Evolutionary conservation across 805 yeast species (phyloP).

Genomic region (Starmerella roubikii): DNA sequence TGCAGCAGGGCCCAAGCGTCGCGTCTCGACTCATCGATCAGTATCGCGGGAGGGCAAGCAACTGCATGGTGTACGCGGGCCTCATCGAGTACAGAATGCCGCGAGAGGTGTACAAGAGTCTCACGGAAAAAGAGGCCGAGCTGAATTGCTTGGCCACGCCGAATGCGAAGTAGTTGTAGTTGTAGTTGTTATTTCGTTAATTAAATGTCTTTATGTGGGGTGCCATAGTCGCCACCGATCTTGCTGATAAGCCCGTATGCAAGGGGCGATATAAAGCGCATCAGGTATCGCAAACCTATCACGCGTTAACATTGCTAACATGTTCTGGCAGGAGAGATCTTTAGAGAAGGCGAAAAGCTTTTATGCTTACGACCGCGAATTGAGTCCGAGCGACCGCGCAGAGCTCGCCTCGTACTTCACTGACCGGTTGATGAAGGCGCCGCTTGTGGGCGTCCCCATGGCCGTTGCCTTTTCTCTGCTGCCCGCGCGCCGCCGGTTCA

Average conservation of each 20-base stretch:
- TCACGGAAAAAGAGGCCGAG: conserved; percentile 20
- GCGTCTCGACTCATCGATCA: conserved; percentile 18
- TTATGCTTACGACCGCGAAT: conserved; percentile 14
- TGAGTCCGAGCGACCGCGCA: conserved; percentile 13
- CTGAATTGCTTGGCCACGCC: conserved; percentile 1
- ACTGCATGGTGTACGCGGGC: conserved; percentile 90
- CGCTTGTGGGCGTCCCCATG: conserved; percentile 18
- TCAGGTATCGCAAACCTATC: too few species aligned
- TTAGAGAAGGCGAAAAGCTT: conserved; percentile 14
- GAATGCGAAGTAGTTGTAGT: too few species aligned
- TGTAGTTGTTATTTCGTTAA: too few species aligned
- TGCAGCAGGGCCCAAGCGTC: conserved; percentile 11
- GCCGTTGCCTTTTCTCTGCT: conserved; percentile 10
- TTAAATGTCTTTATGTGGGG: too few species aligned
- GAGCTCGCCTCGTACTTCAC: conserved; percentile 13
- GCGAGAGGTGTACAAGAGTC: conserved; percentile 25
- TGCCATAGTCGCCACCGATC: too few species aligned
- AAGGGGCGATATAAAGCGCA: too few species aligned
- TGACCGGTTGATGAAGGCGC: conserved; percentile 10
- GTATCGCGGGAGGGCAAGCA: conserved; percentile 38
- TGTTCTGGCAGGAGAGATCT: too few species aligned
- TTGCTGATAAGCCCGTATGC: too few species aligned
- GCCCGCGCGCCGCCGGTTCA: conserved; percentile 14
- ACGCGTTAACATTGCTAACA: too few species aligned
- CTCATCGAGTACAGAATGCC: conserved; percentile 91